Percentiles rank a stretch among this genome's conserved stretches.
Evolutionary conservation across 1,139 yeast genomes (phyloP).

Genomic region (Kluyveromyces sp.): DNA sequence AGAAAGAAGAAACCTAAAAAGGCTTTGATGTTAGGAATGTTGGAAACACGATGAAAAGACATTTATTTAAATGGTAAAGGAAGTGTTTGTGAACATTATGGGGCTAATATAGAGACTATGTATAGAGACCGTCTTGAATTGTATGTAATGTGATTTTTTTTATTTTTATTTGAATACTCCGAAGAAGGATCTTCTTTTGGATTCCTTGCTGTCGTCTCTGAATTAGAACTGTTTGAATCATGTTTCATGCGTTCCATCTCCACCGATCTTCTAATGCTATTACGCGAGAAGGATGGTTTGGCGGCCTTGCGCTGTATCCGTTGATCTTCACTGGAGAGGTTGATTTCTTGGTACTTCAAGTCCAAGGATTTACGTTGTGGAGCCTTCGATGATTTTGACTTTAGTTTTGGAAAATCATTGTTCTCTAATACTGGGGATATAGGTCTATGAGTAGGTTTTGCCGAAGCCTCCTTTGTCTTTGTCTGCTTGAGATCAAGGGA

Average conservation of each 20-base stretch:
- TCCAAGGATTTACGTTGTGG: conserved; percentile 19
- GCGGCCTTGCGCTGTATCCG: conserved; percentile 10
- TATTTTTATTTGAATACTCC: conserved; percentile 15
- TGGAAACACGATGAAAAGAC: no score
- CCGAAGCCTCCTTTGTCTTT: conserved; percentile 8
- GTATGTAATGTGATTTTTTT: neutral
- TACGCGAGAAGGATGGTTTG: conserved; percentile 12
- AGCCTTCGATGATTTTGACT: neutral
- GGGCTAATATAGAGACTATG: no score
- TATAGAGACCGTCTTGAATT: no score
- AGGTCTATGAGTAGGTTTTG: neutral
- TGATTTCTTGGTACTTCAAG: conserved; percentile 23
- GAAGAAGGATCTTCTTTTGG: conserved; percentile 22
- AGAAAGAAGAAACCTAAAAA: no score
- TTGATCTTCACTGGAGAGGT: conserved; percentile 19
- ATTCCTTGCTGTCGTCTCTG: conserved; percentile 12
- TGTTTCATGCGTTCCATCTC: conserved; percentile 3
- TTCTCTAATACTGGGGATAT: neutral
- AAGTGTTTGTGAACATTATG: no score
- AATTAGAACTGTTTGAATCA: conserved; percentile 8
- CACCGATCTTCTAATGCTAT: conserved; percentile 10
- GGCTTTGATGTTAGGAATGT: no score
- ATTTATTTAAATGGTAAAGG: no score
- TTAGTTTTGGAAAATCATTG: neutral
- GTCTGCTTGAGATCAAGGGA: conserved; percentile 20